Conservation (phyloP, 1,284 basidiomycete species). For the Caloboletus firmus region DNA sequence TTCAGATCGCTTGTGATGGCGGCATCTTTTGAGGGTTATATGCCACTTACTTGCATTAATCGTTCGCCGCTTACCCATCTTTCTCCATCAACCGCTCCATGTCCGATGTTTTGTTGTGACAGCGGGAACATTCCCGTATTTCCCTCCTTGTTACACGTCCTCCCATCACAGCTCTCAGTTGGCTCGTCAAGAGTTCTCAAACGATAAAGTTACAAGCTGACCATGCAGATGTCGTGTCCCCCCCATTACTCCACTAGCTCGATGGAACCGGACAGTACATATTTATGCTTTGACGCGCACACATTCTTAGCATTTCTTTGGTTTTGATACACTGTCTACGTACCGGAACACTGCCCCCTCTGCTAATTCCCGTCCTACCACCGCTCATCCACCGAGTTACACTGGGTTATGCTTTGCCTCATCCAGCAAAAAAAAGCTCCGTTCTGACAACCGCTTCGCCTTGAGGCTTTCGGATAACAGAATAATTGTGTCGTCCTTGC, state of each 20-base stretch:
- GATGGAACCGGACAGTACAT: neutral
- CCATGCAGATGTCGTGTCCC: no score
- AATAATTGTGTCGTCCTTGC: slow-evolving; percentile 5
- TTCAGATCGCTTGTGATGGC: slow-evolving; percentile 6
- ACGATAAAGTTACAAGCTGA: no score
- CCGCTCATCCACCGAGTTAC: neutral
- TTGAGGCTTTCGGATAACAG: slow-evolving; percentile 5
- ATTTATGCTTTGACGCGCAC: neutral
- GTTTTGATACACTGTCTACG: slow-evolving; percentile 2
- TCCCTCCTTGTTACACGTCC: no score
- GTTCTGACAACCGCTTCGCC: neutral
- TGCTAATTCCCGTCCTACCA: neutral
- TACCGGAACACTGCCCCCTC: slow-evolving; percentile 2
- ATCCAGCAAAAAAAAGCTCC: slow-evolving; percentile 1
- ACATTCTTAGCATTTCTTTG: neutral
- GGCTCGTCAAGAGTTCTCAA: neutral
- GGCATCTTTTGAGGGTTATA: slow-evolving; percentile 1
- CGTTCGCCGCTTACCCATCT: no score
- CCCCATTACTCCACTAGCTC: no score
- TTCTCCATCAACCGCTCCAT: neutral
- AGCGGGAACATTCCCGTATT: no score
- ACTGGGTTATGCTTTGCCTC: slow-evolving; percentile 2
- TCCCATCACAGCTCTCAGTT: neutral
- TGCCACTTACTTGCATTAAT: neutral
- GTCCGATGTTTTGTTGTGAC: no score